These are phyloP conservation scores for Magnaporthiopsis poae DNA, from an alignment of 2,329 filamentous ascomycete genomes.

Conservation along the genomic window DNA sequence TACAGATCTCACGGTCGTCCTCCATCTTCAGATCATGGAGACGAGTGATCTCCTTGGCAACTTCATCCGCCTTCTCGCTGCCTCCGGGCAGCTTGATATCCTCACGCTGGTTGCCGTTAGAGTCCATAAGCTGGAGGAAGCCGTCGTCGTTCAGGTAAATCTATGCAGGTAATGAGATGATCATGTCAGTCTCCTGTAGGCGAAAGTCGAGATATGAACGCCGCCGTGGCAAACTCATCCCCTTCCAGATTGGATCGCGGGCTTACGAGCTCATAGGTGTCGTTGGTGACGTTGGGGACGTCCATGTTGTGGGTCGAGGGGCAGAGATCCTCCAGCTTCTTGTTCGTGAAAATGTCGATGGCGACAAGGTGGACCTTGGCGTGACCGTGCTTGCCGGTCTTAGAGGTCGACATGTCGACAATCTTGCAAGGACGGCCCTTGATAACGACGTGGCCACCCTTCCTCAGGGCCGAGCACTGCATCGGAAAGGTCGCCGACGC, in stretches of 20 bases:
- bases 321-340: constrained; percentile 98
- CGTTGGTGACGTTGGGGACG: constrained; percentile 83
- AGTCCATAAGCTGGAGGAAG: constrained; percentile 87
- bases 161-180: constrained; percentile 34
- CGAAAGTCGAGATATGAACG: not conserved
- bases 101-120: constrained; percentile 79
- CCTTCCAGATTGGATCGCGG: not conserved
- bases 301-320: constrained; percentile 98
- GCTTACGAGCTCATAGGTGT: constrained; percentile 88
- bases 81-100: constrained; percentile 89
- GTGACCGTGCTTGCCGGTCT: constrained; percentile 99
- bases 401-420: constrained; percentile 99
- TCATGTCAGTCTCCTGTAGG: not conserved
- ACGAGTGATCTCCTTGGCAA: constrained; percentile 76
- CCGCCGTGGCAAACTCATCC: not conserved
- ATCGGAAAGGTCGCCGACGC: constrained; percentile 89
- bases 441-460: constrained; percentile 98
- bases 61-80: constrained; percentile 35
- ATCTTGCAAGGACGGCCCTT: constrained; percentile 99
- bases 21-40: constrained; percentile 58
- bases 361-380: constrained; percentile 98
- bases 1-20: constrained; percentile 80
- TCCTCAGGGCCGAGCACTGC: constrained; percentile 99
- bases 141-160: constrained; percentile 88
- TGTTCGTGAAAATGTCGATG: constrained; percentile 97